These are phyloP conservation scores for Sclerotinia minor DNA, from an alignment of 2,329 filamentous ascomycete species.

Conservation along the genomic window DNA sequence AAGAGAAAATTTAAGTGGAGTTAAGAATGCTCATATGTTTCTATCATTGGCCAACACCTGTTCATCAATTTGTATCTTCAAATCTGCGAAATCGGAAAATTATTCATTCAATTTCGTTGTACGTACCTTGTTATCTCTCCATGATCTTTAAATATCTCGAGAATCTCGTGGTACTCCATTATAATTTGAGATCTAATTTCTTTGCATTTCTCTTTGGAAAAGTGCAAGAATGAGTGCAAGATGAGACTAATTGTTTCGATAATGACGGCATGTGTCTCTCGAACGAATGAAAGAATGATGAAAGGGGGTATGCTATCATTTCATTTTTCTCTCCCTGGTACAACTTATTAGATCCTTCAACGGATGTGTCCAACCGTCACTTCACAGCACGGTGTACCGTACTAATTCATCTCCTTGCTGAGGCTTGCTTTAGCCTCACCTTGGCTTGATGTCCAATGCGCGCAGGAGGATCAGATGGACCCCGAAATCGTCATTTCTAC, in stretches of 20 bases:
- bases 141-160: slow-evolving; percentile 8
- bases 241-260: not conserved
- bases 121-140: slow-evolving; percentile 5
- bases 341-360: not conserved
- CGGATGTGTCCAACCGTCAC: slow-evolving; percentile 18
- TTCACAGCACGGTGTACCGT: slow-evolving; percentile 4
- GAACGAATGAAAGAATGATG: not conserved
- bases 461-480: slow-evolving; percentile 21
- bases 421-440: slow-evolving; percentile 11
- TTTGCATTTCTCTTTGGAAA: slow-evolving; percentile 4
- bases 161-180: slow-evolving; percentile 16
- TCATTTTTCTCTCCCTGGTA: not conserved
- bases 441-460: slow-evolving; percentile 18
- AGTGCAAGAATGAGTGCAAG: not conserved
- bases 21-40: not conserved
- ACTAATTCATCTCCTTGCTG: slow-evolving; percentile 8
- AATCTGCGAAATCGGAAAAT: slow-evolving; percentile 13
- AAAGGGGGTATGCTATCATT: slow-evolving; percentile 15
- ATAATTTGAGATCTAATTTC: slow-evolving; percentile 16
- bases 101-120: slow-evolving; percentile 4
- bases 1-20: not conserved
- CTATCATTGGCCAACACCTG: not conserved
- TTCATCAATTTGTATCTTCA: not conserved
- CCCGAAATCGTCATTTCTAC: slow-evolving; percentile 22
- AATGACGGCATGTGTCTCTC: slow-evolving; percentile 18